These are phyloP conservation scores for Boeremia exigua DNA, from an alignment of 2,329 filamentous ascomycete genomes.

Conservation along the genomic window DNA sequence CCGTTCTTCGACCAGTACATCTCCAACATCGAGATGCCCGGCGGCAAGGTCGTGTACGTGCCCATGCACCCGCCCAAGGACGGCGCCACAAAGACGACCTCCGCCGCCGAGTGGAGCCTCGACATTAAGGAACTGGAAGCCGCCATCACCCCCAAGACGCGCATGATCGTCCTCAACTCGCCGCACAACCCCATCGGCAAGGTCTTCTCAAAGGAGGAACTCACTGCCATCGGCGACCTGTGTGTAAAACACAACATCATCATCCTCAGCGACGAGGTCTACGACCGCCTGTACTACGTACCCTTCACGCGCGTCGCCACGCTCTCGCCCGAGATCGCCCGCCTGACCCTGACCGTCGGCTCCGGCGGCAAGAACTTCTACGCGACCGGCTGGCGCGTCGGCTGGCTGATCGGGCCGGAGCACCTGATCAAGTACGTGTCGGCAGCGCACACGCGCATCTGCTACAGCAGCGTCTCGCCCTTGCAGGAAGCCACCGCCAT, in stretches of 20 bases:
- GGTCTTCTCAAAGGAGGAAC: conserved; percentile 84
- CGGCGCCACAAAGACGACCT: conserved; percentile 79
- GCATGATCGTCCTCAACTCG: conserved; percentile 93
- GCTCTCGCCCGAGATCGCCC: conserved; percentile 86
- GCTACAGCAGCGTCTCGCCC: conserved; percentile 91
- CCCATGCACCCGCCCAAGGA: conserved; percentile 88
- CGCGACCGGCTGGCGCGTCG: conserved; percentile 94
- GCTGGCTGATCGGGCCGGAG: conserved; percentile 89
- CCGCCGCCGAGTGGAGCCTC: conserved; percentile 86
- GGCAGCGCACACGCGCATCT: conserved; percentile 93
- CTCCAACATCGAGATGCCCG: conserved; percentile 97
- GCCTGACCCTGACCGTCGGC: conserved; percentile 88
- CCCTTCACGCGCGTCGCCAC: conserved; percentile 94
- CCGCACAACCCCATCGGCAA: conserved; percentile 97
- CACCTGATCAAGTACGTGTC: conserved; percentile 90
- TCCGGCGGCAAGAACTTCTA: conserved; percentile 99
- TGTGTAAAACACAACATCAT: conserved; percentile 94
- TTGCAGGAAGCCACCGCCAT: conserved; percentile 94
- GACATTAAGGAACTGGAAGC: conserved; percentile 82
- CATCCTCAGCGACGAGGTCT: conserved; percentile 76
- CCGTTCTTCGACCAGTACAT: conserved; percentile 99
- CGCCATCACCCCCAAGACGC: conserved; percentile 83
- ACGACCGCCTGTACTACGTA: conserved; percentile 93
- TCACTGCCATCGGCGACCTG: conserved; percentile 82
- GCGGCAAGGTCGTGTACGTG: conserved; percentile 92